Evolutionary conservation across 257 asterid species (phyloP).

Genomic region (Solanum bukasovii): DNA sequence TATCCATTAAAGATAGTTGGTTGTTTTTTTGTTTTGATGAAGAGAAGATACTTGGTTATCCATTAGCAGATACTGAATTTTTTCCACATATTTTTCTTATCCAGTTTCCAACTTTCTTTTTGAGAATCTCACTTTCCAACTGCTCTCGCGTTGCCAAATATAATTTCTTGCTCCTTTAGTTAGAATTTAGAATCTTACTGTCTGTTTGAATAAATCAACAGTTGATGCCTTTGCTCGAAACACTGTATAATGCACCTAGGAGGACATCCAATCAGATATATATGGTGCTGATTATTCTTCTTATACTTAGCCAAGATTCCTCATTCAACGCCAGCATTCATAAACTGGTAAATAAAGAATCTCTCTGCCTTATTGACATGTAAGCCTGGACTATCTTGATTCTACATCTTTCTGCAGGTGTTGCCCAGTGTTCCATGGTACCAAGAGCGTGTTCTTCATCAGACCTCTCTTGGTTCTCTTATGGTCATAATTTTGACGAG

Average conservation of each 20-base stretch:
- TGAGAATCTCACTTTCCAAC: not conserved
- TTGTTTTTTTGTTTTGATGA: not conserved
- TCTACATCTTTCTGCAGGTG: constrained; percentile 34
- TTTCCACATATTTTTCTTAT: not conserved
- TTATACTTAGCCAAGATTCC: constrained; percentile 91
- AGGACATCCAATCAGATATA: constrained; percentile 85
- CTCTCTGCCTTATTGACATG: not conserved
- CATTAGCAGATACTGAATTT: not conserved
- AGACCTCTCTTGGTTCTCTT: constrained; percentile 60
- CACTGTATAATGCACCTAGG: constrained; percentile 75
- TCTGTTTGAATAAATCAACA: constrained; percentile 24
- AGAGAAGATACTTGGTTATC: not conserved
- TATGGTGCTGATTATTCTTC: constrained; percentile 85
- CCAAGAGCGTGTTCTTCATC: constrained; percentile 41
- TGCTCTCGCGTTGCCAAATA: not conserved
- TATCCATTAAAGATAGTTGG: not conserved
- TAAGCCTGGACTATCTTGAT: constrained; percentile 4
- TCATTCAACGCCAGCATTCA: constrained; percentile 82
- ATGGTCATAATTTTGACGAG: constrained; percentile 73
- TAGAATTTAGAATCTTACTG: not conserved
- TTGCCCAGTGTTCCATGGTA: constrained; percentile 67
- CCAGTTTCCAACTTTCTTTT: not conserved
- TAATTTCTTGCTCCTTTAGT: not conserved
- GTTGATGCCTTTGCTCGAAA: constrained; percentile 94
- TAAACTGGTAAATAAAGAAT: constrained; percentile 48